Evolutionary conservation across 1,284 basidiomycete genomes (phyloP).

Genomic region (Austropuccinia psidii): DNA sequence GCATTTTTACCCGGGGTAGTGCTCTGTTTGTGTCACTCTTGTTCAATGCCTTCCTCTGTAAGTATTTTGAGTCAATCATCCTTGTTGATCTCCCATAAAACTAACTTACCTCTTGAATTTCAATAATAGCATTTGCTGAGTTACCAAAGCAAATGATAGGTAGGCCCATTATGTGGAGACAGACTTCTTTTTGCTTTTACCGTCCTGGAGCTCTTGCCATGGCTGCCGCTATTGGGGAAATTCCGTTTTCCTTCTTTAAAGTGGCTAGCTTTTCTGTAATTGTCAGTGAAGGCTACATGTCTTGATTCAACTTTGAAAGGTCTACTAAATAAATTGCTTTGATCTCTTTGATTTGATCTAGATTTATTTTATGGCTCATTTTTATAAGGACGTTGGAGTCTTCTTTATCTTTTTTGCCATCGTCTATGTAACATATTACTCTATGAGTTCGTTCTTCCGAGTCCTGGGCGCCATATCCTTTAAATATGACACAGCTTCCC

Average conservation of each 20-base stretch:
- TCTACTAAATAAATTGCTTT: conserved; percentile 42
- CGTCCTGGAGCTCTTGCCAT: conserved; percentile 65
- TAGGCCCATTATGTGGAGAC: conserved; percentile 59
- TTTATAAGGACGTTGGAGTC: conserved; percentile 50
- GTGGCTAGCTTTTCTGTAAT: conserved; percentile 52
- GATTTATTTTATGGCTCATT: conserved; percentile 49
- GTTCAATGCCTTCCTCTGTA: conserved; percentile 33
- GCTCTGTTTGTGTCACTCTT: conserved; percentile 59
- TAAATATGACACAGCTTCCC: conserved; percentile 53
- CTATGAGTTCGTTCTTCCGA: conserved; percentile 50
- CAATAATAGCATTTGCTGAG: conserved; percentile 40
- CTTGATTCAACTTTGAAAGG: background rate
- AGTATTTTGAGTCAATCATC: background rate
- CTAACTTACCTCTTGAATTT: conserved; percentile 58
- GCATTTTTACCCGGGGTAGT: conserved; percentile 57
- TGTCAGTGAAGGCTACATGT: conserved; percentile 44
- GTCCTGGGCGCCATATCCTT: conserved; percentile 50
- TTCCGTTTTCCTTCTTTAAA: conserved; percentile 51
- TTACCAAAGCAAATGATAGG: conserved; percentile 49
- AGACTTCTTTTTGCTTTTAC: conserved; percentile 68
- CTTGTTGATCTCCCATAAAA: background rate
- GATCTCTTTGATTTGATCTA: background rate
- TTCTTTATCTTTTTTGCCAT: conserved; percentile 51
- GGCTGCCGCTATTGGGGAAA: conserved; percentile 54
- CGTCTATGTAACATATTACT: conserved; percentile 42